Evolutionary conservation across 148 eudicot species (phyloP).

Genomic region (Tetragonia tetragonoides): DNA sequence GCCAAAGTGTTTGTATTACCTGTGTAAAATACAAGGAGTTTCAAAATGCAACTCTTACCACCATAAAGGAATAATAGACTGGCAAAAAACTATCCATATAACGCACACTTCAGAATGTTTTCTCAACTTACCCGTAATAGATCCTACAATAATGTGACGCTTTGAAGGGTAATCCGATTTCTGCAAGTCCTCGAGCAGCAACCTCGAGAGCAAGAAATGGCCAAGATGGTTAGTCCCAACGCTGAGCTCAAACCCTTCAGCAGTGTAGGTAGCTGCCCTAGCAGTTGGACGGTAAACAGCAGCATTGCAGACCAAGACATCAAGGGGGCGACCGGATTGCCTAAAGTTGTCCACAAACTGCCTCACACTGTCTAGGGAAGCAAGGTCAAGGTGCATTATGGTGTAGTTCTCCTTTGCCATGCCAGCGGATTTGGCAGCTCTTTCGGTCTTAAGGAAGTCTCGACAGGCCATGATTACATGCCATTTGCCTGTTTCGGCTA

Average conservation of each 20-base stretch:
- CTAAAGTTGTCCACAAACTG: conserved; percentile 41
- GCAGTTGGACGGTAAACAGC: conserved; percentile 86
- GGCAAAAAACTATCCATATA: too few species aligned
- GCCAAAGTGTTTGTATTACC: conserved; percentile 95
- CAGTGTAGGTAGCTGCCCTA: conserved; percentile 60
- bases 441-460: conserved; percentile 80
- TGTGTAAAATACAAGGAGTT: conserved; percentile 11
- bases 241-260: conserved; percentile 92
- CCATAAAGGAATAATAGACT: too few species aligned
- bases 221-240: conserved; percentile 91
- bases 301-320: conserved; percentile 55
- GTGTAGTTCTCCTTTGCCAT: conserved; percentile 69
- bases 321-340: conserved; percentile 37
- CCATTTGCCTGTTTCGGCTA: conserved; percentile 93
- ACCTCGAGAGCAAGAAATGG: conserved; percentile 65
- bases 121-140: conserved; percentile 64
- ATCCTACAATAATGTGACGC: conserved; percentile 78
- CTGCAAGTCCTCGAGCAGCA: conserved; percentile 66
- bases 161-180: conserved; percentile 73
- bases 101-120: too few species aligned
- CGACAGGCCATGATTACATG: conserved; percentile 89
- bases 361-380: conserved; percentile 59
- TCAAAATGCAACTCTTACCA: conserved; percentile 35
- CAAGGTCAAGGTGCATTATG: conserved; percentile 85
- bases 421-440: conserved; percentile 81